Percentiles rank a stretch among this genome's conserved stretches.
Evolutionary conservation across 176 grass and related monocot species (phyloP).

Genomic region (Juncus effusus): DNA sequence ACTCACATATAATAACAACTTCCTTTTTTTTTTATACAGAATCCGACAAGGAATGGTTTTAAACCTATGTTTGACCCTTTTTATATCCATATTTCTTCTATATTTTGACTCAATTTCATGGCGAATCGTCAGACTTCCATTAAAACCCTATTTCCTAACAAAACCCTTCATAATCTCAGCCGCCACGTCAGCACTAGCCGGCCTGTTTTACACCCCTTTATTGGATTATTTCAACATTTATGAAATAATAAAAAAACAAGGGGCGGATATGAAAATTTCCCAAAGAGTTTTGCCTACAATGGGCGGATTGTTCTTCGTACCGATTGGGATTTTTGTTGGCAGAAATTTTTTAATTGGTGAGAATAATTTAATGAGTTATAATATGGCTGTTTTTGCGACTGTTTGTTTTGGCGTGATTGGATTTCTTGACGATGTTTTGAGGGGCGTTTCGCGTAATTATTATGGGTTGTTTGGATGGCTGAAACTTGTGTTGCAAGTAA

Average conservation of each 20-base stretch:
- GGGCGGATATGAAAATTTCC: slow-evolving; percentile 42
- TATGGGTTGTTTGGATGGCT: slow-evolving; percentile 53
- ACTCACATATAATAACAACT: background rate
- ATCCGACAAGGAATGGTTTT: slow-evolving; percentile 67
- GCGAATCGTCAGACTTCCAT: slow-evolving; percentile 84
- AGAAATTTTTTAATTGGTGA: slow-evolving; percentile 46
- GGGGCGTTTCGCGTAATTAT: slow-evolving; percentile 25
- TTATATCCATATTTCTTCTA: slow-evolving; percentile 62
- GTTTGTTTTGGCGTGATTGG: slow-evolving; percentile 72
- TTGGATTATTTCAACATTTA: slow-evolving; percentile 73
- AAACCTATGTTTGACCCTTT: slow-evolving; percentile 60
- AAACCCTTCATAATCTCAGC: slow-evolving; percentile 72
- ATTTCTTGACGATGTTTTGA: slow-evolving; percentile 74
- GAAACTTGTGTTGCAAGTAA: slow-evolving; percentile 58
- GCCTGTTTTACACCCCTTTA: slow-evolving; percentile 72
- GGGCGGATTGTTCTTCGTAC: slow-evolving; percentile 89
- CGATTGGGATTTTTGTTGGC: slow-evolving; percentile 72
- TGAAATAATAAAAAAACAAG: slow-evolving; percentile 57
- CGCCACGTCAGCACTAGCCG: slow-evolving; percentile 67
- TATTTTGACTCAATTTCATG: slow-evolving; percentile 94
- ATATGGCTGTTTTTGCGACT: slow-evolving; percentile 61
- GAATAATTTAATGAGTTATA: slow-evolving; percentile 38
- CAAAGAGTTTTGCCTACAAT: slow-evolving; percentile 66
- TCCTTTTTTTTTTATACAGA: slow-evolving; percentile 54
- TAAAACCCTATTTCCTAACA: slow-evolving; percentile 83